Evolutionary conservation across 164 flowering plant genomes (phyloP).

Genomic region (Litsea cubeba): DNA sequence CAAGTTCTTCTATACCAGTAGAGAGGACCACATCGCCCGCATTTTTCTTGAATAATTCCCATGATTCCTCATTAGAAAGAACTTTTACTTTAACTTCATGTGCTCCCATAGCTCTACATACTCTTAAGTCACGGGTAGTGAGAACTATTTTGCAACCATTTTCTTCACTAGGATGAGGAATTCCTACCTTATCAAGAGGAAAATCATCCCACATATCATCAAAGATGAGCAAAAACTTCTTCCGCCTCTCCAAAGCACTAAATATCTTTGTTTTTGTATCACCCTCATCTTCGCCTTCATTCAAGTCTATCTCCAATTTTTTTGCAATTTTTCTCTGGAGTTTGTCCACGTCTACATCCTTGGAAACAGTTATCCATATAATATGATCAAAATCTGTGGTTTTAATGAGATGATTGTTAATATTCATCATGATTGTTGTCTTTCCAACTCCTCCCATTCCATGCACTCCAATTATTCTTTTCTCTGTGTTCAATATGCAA

Average conservation of each 20-base stretch:
- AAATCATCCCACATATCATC: not conserved
- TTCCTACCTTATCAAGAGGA: not conserved
- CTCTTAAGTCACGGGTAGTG: not conserved
- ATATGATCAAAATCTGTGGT: not conserved
- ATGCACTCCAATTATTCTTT: not conserved
- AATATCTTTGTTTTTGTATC: too few relatives aligned
- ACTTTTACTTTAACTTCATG: not conserved
- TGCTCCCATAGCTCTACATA: not conserved
- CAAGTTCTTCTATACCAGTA: not conserved
- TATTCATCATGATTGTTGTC: not conserved
- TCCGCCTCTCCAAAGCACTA: not conserved
- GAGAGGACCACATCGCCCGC: not conserved
- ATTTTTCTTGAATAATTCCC: not conserved
- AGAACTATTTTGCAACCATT: not conserved
- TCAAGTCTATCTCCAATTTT: not conserved
- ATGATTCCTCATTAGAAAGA: not conserved
- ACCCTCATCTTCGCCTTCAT: not conserved
- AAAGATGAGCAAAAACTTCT: not conserved
- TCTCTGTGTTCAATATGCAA: not conserved
- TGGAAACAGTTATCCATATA: not conserved
- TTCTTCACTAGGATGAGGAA: not conserved
- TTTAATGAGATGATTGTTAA: not conserved
- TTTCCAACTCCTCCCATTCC: not conserved
- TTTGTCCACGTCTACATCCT: not conserved
- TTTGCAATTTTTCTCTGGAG: not conserved